Evolutionary conservation across 192 early-diverging fungal genomes (phyloP).

Genomic region (Cetraspora pellucida): DNA sequence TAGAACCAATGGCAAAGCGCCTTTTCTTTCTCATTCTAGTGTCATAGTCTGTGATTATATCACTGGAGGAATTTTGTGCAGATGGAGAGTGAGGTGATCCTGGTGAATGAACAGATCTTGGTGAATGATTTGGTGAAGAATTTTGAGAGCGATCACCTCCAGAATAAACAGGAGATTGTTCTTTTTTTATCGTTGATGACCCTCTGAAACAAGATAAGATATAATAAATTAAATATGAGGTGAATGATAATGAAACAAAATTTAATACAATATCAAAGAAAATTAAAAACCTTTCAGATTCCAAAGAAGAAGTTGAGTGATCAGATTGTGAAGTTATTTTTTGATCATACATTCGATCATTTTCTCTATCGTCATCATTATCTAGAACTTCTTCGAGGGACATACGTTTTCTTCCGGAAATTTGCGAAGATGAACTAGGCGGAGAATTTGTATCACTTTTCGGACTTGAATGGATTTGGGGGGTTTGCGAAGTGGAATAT

Average conservation of each 20-base stretch:
- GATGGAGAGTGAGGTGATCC: constrained; percentile 28
- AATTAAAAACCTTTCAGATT: constrained; percentile 27
- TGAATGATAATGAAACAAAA: neutral
- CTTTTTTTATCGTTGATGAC: constrained; percentile 30
- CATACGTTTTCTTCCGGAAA: constrained; percentile 32
- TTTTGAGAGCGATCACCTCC: constrained; percentile 28
- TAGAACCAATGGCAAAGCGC: constrained; percentile 13
- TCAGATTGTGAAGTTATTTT: constrained; percentile 3
- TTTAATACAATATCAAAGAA: neutral
- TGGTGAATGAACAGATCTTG: constrained; percentile 15
- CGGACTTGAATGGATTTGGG: neutral
- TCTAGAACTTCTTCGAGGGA: constrained; percentile 42
- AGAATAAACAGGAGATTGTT: constrained; percentile 27
- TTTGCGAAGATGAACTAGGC: neutral
- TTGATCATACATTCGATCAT: constrained; percentile 30
- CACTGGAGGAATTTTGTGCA: neutral
- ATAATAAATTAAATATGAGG: neutral
- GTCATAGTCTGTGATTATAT: constrained; percentile 20
- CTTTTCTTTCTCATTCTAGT: constrained; percentile 20
- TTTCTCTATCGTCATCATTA: constrained; percentile 25
- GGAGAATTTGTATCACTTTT: neutral
- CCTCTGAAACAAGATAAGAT: neutral
- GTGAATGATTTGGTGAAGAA: constrained; percentile 18
- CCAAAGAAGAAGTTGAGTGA: neutral
- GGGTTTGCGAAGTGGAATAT: neutral